phyloP scores from a whole-genome alignment of 1,139 yeast genomes.

The Meyerozyma carpophila region DNA sequence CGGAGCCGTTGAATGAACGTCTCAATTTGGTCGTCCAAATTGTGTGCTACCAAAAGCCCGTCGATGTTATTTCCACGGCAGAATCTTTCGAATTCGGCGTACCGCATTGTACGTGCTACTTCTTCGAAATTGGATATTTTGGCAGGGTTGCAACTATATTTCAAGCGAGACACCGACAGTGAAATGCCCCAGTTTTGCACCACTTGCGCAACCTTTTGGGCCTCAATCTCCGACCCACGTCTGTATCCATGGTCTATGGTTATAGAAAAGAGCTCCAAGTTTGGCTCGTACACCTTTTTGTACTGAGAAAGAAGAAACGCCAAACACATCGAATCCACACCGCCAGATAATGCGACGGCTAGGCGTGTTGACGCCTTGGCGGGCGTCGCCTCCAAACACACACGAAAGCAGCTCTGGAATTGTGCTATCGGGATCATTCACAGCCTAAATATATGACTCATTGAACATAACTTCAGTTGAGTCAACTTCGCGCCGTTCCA shows the following conservation, averaged over 20 bases:
- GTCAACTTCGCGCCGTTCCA: background rate
- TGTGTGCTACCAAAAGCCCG: slow-evolving; percentile 58
- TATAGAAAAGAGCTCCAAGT: slow-evolving; percentile 37
- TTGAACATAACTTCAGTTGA: no score
- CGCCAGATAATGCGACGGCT: slow-evolving; percentile 66
- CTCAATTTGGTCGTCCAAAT: slow-evolving; percentile 66
- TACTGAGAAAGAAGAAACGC: slow-evolving; percentile 39
- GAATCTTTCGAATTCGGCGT: slow-evolving; percentile 30
- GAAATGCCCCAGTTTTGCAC: slow-evolving; percentile 33
- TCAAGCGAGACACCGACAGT: slow-evolving; percentile 33
- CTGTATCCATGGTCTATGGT: slow-evolving; percentile 59
- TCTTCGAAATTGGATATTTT: slow-evolving; percentile 45
- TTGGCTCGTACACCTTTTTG: slow-evolving; percentile 16
- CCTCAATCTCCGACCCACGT: slow-evolving; percentile 43
- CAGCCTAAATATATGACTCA: background rate
- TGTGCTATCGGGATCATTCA: background rate
- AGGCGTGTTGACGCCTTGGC: slow-evolving; percentile 2
- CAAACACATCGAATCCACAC: slow-evolving; percentile 75
- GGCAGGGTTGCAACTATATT: slow-evolving; percentile 21
- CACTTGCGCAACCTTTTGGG: slow-evolving; percentile 29
- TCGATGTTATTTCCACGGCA: slow-evolving; percentile 25
- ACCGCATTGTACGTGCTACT: slow-evolving; percentile 52
- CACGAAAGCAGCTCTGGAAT: background rate
- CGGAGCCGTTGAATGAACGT: slow-evolving; percentile 56
- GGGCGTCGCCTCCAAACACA: background rate